Conservation (phyloP, 1,139 yeast species). For the Nakaseomyces uthaithaninus region DNA sequence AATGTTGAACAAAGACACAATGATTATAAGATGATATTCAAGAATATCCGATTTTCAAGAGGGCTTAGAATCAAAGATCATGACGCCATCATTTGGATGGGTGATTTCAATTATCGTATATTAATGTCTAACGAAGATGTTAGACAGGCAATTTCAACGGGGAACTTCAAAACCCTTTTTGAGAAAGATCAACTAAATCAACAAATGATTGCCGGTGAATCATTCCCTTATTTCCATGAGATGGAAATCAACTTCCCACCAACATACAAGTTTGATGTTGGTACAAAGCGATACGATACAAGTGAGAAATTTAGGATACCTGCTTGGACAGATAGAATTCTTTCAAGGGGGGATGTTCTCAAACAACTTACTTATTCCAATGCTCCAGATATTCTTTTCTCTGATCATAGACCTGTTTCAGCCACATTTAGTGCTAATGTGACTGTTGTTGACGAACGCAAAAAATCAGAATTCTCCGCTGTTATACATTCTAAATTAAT, state of each 20-base stretch:
- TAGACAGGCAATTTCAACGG: constrained; percentile 44
- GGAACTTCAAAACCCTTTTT: constrained; percentile 44
- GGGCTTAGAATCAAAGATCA: constrained; percentile 66
- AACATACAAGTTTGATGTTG: constrained; percentile 89
- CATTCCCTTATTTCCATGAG: constrained; percentile 79
- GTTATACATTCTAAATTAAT: constrained; percentile 44
- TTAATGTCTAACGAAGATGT: constrained; percentile 69
- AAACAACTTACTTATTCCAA: constrained; percentile 60
- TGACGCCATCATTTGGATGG: constrained; percentile 86
- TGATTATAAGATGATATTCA: constrained; percentile 74
- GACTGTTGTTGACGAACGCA: constrained; percentile 57
- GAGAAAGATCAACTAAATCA: constrained; percentile 73
- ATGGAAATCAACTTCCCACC: constrained; percentile 74
- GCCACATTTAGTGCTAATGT: constrained; percentile 66
- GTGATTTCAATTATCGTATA: constrained; percentile 89
- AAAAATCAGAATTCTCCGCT: constrained; percentile 49
- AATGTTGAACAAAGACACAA: constrained; percentile 82
- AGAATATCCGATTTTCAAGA: constrained; percentile 69
- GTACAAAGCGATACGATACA: constrained; percentile 74
- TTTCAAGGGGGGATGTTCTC: constrained; percentile 49
- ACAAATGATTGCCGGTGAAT: constrained; percentile 80
- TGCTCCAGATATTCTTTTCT: constrained; percentile 54
- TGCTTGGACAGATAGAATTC: constrained; percentile 90
- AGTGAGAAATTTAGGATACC: constrained; percentile 90
- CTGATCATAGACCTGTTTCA: constrained; percentile 92